Evolutionary conservation across 1,284 basidiomycete genomes (phyloP).

Genomic region (Boletellus deceptivus): DNA sequence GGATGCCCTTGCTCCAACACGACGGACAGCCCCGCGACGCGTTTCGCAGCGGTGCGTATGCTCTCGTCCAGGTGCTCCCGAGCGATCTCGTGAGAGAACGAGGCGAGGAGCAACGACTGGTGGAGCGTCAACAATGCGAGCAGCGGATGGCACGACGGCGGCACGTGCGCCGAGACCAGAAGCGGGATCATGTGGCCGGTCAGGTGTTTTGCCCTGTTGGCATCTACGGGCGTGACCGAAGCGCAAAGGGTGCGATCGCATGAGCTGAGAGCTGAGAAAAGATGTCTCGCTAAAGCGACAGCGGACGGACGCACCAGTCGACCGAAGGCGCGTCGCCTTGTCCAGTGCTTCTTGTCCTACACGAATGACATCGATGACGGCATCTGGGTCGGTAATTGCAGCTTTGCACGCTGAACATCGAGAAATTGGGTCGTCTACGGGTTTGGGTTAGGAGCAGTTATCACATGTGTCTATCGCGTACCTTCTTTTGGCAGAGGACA

Average conservation of each 20-base stretch:
- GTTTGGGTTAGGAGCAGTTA: conserved; percentile 1
- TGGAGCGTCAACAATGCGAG: conserved; percentile 72
- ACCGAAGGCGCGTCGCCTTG: conserved; percentile 63
- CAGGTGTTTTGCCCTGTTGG: conserved; percentile 54
- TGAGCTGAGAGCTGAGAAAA: too few species aligned
- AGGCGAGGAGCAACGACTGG: conserved; percentile 59
- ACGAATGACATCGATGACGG: conserved; percentile 58
- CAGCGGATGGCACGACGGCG: conserved; percentile 70
- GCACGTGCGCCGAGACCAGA: conserved; percentile 51
- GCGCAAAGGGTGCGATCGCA: too few species aligned
- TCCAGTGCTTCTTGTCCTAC: conserved; percentile 68
- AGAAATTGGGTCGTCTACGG: conserved; percentile 43
- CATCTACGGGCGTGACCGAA: conserved; percentile 40
- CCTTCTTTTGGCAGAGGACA: conserved; percentile 60
- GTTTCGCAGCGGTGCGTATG: conserved; percentile 55
- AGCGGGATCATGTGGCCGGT: conserved; percentile 66
- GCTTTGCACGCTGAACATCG: conserved; percentile 62
- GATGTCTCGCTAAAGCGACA: background rate
- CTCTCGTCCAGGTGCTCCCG: conserved; percentile 63
- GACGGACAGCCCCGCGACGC: conserved; percentile 53
- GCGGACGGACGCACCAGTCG: conserved; percentile 43
- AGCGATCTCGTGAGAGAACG: conserved; percentile 37
- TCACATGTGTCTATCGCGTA: conserved; percentile 27
- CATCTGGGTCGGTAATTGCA: conserved; percentile 46
- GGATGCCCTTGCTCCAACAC: conserved; percentile 75